Evolutionary conservation across 345 rosid genomes (phyloP), one percentile per base, ranked within the genome.

Genomic region (Carallia brachiata): DNA sequence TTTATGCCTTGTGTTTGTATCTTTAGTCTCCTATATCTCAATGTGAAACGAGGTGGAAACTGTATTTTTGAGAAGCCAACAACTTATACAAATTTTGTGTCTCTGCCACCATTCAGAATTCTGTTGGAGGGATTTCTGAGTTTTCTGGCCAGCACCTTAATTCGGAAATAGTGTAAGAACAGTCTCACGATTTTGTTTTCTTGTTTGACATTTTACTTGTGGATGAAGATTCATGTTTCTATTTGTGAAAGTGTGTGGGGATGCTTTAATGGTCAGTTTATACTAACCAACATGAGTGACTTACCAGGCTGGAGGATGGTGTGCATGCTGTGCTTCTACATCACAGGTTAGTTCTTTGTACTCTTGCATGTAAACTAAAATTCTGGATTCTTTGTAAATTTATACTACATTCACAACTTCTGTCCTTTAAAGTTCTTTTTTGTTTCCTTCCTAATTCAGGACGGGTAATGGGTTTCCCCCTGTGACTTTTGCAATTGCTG

Each of bases 61-160:
- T 32, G 4, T 32, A 32, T 4, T 4, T 32, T 6, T 34, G 1
- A 57, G 58, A 27, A 60, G 64, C 52, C 37, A 72, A 37, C 6
- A 32, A 30, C 73, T 75, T 39, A 70, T 54, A 10, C 16, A 36
- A 40, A 52, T 54, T 61, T 4, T 52, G 12, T 47, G 1, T 68
- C 55, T 52, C 16, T 73, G 32, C 71, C 17, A 12, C n/a, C 66
- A 37, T 71, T 34, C 80, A 94, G 98, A 94, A 94, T 79, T 94
- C 97, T 40, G 88, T 94, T 68, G 97, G 98, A 69, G 98, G 97
- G 70, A 77, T 57, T 66, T 94, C 98, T 61, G 95, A 80, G 77
- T 87, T 83, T 75, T 86, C 97, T 68, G 97, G 97, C 73, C 83
- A 75, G 62, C 98, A 94, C 81, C 73, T 70, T 83, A 94, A 94